phyloP scores from a whole-genome alignment of 345 rosid species.

The Gossypium sturtianum region DNA sequence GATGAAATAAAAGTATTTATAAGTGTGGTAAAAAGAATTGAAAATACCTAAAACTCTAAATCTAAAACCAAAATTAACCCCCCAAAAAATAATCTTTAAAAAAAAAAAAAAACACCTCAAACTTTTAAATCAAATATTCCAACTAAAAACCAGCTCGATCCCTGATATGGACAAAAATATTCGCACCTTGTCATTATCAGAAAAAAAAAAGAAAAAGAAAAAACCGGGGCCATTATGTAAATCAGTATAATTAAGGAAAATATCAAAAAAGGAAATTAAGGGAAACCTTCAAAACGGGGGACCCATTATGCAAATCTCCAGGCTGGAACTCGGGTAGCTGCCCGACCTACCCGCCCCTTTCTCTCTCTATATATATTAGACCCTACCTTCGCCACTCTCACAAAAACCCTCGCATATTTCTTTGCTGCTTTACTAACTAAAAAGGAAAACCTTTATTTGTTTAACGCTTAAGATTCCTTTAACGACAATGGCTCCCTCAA shows the following conservation, averaged over 20 bases:
- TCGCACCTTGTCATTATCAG: background rate
- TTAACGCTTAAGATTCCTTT: background rate
- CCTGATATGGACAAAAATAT: too few relatives aligned
- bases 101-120: too few relatives aligned
- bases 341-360: background rate
- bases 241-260: background rate
- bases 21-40: too few relatives aligned
- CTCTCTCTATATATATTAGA: background rate
- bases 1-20: too few relatives aligned
- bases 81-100: too few relatives aligned
- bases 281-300: background rate
- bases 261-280: too few relatives aligned
- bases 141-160: too few relatives aligned
- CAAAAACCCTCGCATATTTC: background rate
- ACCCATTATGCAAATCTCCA: background rate
- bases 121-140: too few relatives aligned
- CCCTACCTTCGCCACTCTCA: background rate
- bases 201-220: background rate
- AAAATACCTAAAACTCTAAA: too few relatives aligned
- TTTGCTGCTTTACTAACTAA: background rate
- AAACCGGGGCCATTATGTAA: background rate
- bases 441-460: background rate
- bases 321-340: conserved; percentile 17
- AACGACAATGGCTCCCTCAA: conserved; percentile 7
- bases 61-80: too few relatives aligned